Conservation (phyloP, 768 basidiomycete genomes). For the Coprinellus micaceus region DNA sequence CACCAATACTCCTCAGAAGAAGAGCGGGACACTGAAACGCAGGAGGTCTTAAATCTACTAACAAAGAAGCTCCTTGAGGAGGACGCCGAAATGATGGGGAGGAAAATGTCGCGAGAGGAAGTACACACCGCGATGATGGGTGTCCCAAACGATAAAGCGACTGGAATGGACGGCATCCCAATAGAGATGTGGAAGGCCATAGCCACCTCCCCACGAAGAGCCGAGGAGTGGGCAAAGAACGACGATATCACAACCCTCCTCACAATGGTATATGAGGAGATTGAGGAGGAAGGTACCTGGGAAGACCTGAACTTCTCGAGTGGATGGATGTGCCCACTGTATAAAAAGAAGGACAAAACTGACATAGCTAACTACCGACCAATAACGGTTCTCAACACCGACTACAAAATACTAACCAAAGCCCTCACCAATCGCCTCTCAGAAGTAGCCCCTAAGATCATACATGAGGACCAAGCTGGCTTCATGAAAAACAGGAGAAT, state of each 20-base stretch:
- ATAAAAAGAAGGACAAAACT: conserved; percentile 35
- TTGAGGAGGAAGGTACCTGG: conserved; percentile 21
- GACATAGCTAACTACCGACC: conserved; percentile 33
- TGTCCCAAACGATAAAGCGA: conserved; percentile 11
- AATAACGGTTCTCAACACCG: conserved; percentile 30
- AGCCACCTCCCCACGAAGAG: neutral
- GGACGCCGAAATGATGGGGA: neutral
- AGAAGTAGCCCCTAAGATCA: conserved; percentile 7
- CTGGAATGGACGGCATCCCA: conserved; percentile 19
- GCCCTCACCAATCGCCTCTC: conserved; percentile 16
- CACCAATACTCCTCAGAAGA: neutral
- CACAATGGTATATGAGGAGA: conserved; percentile 21
- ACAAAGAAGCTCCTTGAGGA: neutral
- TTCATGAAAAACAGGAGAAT: neutral
- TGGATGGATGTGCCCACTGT: conserved; percentile 39
- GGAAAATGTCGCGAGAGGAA: neutral
- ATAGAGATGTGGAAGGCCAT: conserved; percentile 25
- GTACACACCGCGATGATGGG: neutral
- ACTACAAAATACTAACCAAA: conserved; percentile 33
- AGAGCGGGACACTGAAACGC: conserved; percentile 1
- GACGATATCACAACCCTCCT: conserved; percentile 12
- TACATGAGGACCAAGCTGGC: conserved; percentile 17
- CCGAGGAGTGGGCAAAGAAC: conserved; percentile 3
- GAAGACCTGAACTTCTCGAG: conserved; percentile 26
- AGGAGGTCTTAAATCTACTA: neutral